These are phyloP conservation scores for Dichotomopilus funicola DNA, from an alignment of 2,329 filamentous ascomycete genomes.

Conservation along the genomic window DNA sequence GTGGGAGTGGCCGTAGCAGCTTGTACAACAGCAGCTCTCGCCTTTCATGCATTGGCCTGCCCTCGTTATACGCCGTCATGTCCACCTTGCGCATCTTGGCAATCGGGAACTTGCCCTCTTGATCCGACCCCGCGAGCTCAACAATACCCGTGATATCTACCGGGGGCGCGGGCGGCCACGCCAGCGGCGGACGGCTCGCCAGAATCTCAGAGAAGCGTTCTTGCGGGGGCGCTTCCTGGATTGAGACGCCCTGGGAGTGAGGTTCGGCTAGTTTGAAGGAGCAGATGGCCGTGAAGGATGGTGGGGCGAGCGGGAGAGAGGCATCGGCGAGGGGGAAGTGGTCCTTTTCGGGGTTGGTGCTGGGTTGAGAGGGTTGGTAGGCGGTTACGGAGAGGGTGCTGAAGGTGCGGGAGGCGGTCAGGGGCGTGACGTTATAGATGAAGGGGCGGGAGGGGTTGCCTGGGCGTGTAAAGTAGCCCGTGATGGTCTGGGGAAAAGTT, in stretches of 20 bases:
- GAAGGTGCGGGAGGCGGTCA: constrained; percentile 43
- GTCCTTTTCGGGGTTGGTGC: constrained; percentile 28
- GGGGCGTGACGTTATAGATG: constrained; percentile 42
- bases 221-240: constrained; percentile 38
- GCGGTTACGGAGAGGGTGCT: constrained; percentile 44
- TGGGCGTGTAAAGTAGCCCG: constrained; percentile 47
- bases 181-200: constrained; percentile 28
- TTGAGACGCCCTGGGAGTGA: constrained; percentile 30
- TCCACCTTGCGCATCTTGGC: constrained; percentile 51
- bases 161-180: constrained; percentile 42
- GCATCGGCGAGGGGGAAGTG: constrained; percentile 37
- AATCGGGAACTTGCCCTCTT: constrained; percentile 41
- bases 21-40: constrained; percentile 46
- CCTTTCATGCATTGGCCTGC: constrained; percentile 36
- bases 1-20: constrained; percentile 37
- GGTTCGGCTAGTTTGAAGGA: constrained; percentile 43
- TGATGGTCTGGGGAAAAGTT: constrained; percentile 40
- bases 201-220: constrained; percentile 39
- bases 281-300: constrained; percentile 45
- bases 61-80: constrained; percentile 40
- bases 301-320: constrained; percentile 31
- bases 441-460: constrained; percentile 46
- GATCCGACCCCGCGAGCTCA: constrained; percentile 30
- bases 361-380: constrained; percentile 39
- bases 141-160: constrained; percentile 39